Evolutionary conservation across 371 early-diverging fungal species (phyloP).

Genomic region (Mortierella sp.): DNA sequence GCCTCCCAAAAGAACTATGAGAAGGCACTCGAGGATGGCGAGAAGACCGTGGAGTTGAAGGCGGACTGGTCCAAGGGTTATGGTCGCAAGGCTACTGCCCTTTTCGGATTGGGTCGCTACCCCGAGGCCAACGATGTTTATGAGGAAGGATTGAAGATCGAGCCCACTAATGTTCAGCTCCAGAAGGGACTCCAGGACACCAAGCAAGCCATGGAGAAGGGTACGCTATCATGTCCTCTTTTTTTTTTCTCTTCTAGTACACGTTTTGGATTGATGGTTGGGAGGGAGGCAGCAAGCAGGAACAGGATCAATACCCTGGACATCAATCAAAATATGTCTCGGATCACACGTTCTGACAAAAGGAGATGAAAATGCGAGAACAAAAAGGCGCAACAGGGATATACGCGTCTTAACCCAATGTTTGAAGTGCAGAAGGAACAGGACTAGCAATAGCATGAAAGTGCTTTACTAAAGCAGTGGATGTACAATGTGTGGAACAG

Average conservation of each 20-base stretch:
- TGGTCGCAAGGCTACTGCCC: conserved; percentile 88
- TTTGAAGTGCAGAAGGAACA: no score
- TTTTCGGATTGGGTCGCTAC: conserved; percentile 75
- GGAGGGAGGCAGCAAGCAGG: background rate
- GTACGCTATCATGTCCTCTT: conserved; percentile 21
- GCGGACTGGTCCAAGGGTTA: conserved; percentile 93
- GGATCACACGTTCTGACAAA: no score
- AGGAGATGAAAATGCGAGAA: no score
- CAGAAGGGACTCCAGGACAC: conserved; percentile 81
- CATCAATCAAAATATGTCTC: no score
- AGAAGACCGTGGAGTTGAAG: conserved; percentile 83
- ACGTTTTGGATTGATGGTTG: no score
- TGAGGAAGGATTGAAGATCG: conserved; percentile 79
- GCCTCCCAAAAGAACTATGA: conserved; percentile 79
- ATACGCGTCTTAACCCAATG: no score
- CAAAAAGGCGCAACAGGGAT: no score
- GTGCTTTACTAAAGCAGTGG: no score
- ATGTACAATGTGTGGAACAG: no score
- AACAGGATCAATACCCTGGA: background rate
- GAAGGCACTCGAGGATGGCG: conserved; percentile 86
- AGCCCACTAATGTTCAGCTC: conserved; percentile 80
- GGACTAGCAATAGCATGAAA: no score
- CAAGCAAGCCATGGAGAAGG: conserved; percentile 64
- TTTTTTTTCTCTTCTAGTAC: background rate
- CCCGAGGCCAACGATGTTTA: conserved; percentile 82